phyloP scores from a whole-genome alignment of 2,329 filamentous ascomycete genomes.

The Pestalotiopsis sp. region DNA sequence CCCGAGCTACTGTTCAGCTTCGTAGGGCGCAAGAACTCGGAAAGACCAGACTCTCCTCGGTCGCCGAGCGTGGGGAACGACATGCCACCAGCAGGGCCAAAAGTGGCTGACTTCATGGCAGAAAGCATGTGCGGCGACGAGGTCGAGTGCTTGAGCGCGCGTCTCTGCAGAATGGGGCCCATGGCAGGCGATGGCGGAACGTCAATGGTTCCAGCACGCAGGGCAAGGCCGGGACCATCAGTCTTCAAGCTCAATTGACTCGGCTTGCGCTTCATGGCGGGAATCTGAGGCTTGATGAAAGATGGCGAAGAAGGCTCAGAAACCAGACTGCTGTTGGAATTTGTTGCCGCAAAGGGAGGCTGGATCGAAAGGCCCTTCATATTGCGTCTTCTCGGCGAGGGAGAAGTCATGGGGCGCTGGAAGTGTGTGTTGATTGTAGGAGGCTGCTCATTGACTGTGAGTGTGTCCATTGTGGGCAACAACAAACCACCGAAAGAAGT shows the following conservation, averaged over 20 bases:
- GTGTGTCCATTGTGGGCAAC: slow-evolving; percentile 46
- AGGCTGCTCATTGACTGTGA: slow-evolving; percentile 44
- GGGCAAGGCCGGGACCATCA: slow-evolving; percentile 51
- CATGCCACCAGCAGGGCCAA: slow-evolving; percentile 66
- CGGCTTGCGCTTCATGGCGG: slow-evolving; percentile 72
- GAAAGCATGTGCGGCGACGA: slow-evolving; percentile 70
- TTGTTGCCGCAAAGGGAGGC: slow-evolving; percentile 52
- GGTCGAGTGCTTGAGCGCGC: slow-evolving; percentile 67
- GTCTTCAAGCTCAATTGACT: slow-evolving; percentile 81
- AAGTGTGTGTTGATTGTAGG: slow-evolving; percentile 29
- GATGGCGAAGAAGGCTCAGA: slow-evolving; percentile 73
- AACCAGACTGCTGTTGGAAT: slow-evolving; percentile 51
- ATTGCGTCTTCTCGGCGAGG: slow-evolving; percentile 74
- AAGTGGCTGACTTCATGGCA: slow-evolving; percentile 59
- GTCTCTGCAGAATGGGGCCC: slow-evolving; percentile 61
- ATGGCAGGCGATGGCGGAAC: slow-evolving; percentile 58
- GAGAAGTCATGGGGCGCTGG: slow-evolving; percentile 66
- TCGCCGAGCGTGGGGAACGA: slow-evolving; percentile 63
- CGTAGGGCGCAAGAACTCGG: slow-evolving; percentile 57
- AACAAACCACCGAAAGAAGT: slow-evolving; percentile 56
- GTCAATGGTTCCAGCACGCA: slow-evolving; percentile 50
- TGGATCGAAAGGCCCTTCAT: slow-evolving; percentile 85
- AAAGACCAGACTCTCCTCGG: slow-evolving; percentile 63
- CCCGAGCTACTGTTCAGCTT: slow-evolving; percentile 36
- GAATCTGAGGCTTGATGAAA: slow-evolving; percentile 80